A percentile compares a stretch with the other conserved stretches of the same genome.
phyloP scores from a whole-genome alignment of 2,329 filamentous ascomycete species.

The Bipolaris sorokiniana region DNA sequence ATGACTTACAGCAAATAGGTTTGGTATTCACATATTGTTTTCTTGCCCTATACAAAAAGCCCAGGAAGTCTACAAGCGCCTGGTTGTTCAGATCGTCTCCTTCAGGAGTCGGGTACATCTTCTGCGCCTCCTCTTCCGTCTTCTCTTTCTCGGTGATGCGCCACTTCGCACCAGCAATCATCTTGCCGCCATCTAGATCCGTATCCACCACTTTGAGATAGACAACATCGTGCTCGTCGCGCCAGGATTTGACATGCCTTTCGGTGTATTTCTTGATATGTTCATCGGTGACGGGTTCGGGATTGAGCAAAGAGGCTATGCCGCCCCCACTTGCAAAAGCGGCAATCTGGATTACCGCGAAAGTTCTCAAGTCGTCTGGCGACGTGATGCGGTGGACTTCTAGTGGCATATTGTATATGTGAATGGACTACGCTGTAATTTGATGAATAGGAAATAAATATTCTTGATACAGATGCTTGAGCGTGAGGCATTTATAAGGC shows the following conservation, averaged over 20 bases:
- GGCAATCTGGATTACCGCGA: conserved; percentile 35
- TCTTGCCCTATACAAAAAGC: conserved; percentile 33
- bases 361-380: conserved; percentile 37
- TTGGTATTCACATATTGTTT: conserved; percentile 43
- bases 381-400: conserved; percentile 36
- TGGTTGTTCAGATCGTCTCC: conserved; percentile 32
- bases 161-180: conserved; percentile 48
- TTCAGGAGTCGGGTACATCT: conserved; percentile 35
- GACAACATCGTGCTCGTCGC: conserved; percentile 33
- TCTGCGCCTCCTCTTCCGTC: conserved; percentile 40
- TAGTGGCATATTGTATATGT: conserved; percentile 38
- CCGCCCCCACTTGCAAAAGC: conserved; percentile 39
- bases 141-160: conserved; percentile 42
- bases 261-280: conserved; percentile 26
- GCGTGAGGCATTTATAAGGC: background rate
- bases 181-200: conserved; percentile 36
- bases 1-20: conserved; percentile 43
- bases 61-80: conserved; percentile 38
- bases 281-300: conserved; percentile 26
- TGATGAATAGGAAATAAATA: background rate
- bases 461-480: background rate
- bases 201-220: conserved; percentile 46
- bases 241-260: conserved; percentile 35
- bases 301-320: conserved; percentile 33
- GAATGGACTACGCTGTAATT: background rate